phyloP scores from a whole-genome alignment of 1,284 basidiomycete species.

The Apiotrichum domesticum region DNA sequence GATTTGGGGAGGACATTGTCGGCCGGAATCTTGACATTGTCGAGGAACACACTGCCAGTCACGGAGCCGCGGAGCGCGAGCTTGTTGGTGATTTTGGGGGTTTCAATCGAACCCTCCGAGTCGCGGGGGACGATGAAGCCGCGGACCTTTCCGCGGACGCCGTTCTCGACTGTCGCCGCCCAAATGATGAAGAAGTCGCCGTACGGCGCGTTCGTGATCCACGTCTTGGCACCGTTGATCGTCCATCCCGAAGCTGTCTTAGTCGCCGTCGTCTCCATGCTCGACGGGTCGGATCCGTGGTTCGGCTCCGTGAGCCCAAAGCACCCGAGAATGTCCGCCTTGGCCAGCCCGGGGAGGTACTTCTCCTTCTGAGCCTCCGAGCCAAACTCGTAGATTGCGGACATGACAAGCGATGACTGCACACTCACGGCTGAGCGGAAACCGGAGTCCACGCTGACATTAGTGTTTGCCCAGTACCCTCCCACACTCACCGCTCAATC shows the following conservation, averaged over 20 bases:
- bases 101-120: slow-evolving; percentile 7
- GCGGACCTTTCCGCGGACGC: slow-evolving; percentile 65
- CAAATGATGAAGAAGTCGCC: slow-evolving; percentile 85
- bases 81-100: slow-evolving; percentile 89
- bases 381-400: slow-evolving; percentile 88
- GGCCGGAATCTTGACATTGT: slow-evolving; percentile 65
- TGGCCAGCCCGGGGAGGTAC: slow-evolving; percentile 59
- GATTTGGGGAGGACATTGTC: slow-evolving; percentile 70
- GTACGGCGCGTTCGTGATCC: slow-evolving; percentile 87
- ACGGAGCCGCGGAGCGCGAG: slow-evolving; percentile 79
- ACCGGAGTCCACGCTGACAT: slow-evolving; percentile 77
- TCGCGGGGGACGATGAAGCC: slow-evolving; percentile 66
- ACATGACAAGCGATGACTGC: slow-evolving; percentile 95
- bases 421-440: slow-evolving; percentile 95
- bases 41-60: slow-evolving; percentile 92
- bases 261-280: slow-evolving; percentile 88
- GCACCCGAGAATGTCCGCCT: slow-evolving; percentile 58
- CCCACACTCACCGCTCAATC: slow-evolving; percentile 62
- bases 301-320: slow-evolving; percentile 96
- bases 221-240: slow-evolving; percentile 88
- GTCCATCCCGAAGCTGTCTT: slow-evolving; percentile 78
- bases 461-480: slow-evolving; percentile 54
- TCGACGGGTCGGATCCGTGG: slow-evolving; percentile 87
- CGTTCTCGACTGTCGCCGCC: slow-evolving; percentile 54
- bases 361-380: slow-evolving; percentile 84